Conservation (phyloP, 805 yeast species). For the Metschnikowia bowlesiae region DNA sequence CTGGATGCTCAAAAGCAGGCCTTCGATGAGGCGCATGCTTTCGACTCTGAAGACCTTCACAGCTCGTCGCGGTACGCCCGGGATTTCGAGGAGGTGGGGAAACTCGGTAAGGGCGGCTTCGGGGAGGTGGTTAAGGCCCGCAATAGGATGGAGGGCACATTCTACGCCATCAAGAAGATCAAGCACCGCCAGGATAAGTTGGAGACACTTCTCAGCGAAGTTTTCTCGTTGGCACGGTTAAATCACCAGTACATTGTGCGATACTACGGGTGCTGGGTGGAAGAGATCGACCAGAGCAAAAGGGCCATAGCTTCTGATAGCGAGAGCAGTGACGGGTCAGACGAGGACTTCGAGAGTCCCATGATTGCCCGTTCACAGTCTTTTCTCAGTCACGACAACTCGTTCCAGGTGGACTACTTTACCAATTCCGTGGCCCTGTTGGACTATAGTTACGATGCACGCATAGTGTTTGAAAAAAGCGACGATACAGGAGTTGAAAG, state of each 20-base stretch:
- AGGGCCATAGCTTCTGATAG: slow-evolving; percentile 16
- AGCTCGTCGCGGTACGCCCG: slow-evolving; percentile 59
- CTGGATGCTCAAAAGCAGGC: slow-evolving; percentile 1
- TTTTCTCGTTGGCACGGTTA: slow-evolving; percentile 81
- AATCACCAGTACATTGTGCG: slow-evolving; percentile 96
- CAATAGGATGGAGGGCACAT: slow-evolving; percentile 88
- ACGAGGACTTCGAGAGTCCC: slow-evolving; percentile 21
- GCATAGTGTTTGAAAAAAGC: slow-evolving; percentile 31
- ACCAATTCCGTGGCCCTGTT: slow-evolving; percentile 60
- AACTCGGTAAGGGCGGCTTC: slow-evolving; percentile 90
- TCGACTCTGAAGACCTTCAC: not conserved
- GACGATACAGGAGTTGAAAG: slow-evolving; percentile 6
- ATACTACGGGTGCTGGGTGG: slow-evolving; percentile 97
- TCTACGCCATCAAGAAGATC: slow-evolving; percentile 90
- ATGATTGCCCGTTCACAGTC: slow-evolving; percentile 19
- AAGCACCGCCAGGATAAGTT: slow-evolving; percentile 76
- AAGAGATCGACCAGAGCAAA: slow-evolving; percentile 46
- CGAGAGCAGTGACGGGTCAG: slow-evolving; percentile 10
- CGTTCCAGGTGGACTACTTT: slow-evolving; percentile 57
- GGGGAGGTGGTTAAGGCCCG: slow-evolving; percentile 98
- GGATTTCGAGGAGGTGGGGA: slow-evolving; percentile 92
- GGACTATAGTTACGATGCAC: slow-evolving; percentile 37
- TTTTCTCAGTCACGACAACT: slow-evolving; percentile 18
- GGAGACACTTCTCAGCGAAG: slow-evolving; percentile 82
- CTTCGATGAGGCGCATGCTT: not conserved